Percentiles rank a stretch among this genome's conserved stretches.
phyloP scores from a whole-genome alignment of 2,329 filamentous ascomycete genomes.

The Xylariaceae sp. region DNA sequence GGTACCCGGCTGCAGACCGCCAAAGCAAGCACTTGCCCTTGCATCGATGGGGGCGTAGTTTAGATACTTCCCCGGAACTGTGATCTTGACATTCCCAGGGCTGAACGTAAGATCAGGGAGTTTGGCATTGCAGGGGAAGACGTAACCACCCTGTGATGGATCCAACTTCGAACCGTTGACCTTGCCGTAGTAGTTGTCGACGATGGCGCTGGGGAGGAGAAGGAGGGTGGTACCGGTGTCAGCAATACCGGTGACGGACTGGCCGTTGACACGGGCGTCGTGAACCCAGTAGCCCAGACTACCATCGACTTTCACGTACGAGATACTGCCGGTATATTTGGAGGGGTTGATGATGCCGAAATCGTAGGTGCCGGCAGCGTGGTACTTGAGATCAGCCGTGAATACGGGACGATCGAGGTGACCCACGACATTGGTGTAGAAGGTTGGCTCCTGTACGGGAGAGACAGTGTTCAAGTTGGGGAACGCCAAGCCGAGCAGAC shows the following conservation, averaged over 20 bases:
- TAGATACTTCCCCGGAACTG: conserved; percentile 45
- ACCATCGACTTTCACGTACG: conserved; percentile 31
- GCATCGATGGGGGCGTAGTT: conserved; percentile 43
- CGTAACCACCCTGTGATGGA: conserved; percentile 40
- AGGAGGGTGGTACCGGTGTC: conserved; percentile 56
- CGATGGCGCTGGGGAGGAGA: conserved; percentile 39
- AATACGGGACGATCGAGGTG: conserved; percentile 28
- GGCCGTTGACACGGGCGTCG: conserved; percentile 25
- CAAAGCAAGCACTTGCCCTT: conserved; percentile 49
- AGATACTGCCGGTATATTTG: conserved; percentile 31
- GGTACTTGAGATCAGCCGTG: conserved; percentile 33
- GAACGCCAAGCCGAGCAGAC: conserved; percentile 34
- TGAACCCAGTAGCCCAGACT: conserved; percentile 35
- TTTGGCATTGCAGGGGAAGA: conserved; percentile 44
- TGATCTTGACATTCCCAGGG: conserved; percentile 42
- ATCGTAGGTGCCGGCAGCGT: conserved; percentile 33
- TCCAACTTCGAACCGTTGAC: conserved; percentile 40
- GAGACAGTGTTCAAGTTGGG: conserved; percentile 32
- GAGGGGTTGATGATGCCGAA: conserved; percentile 33
- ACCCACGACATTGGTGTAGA: conserved; percentile 30
- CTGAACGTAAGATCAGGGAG: conserved; percentile 47
- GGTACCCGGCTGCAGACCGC: conserved; percentile 52
- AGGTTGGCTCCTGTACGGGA: conserved; percentile 29
- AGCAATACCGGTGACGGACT: conserved; percentile 41
- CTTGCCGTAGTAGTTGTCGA: conserved; percentile 47